phyloP scores from a whole-genome alignment of 129 eudicot genomes.

The Flaveria robusta region DNA sequence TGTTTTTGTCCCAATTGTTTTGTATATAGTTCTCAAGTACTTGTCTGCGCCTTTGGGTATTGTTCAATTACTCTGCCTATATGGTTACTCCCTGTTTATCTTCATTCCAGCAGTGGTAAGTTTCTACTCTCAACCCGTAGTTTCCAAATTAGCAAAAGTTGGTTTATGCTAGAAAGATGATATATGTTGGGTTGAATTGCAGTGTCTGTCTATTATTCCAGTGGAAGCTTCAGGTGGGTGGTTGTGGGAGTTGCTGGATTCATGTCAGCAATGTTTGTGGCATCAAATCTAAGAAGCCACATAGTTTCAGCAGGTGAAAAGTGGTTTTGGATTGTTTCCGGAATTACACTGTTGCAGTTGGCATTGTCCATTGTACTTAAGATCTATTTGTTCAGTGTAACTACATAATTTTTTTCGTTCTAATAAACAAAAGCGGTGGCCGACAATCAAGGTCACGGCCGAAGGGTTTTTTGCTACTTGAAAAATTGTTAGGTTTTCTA shows the following conservation, averaged over 20 bases:
- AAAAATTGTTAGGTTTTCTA: neutral
- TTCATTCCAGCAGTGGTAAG: constrained; percentile 87
- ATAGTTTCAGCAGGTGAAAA: constrained; percentile 67
- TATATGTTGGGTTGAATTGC: constrained; percentile 24
- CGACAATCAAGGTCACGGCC: neutral
- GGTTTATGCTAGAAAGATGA: neutral
- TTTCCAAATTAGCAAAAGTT: neutral
- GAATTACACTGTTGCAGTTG: constrained; percentile 72
- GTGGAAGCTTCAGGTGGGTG: constrained; percentile 67
- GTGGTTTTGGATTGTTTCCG: constrained; percentile 78
- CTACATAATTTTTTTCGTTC: constrained; percentile 27
- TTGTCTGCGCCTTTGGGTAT: constrained; percentile 84
- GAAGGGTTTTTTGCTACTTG: too few relatives aligned
- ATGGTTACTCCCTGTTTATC: constrained; percentile 77
- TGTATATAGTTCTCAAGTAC: constrained; percentile 69
- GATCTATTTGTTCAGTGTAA: constrained; percentile 58
- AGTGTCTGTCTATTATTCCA: constrained; percentile 70
- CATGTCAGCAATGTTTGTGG: constrained; percentile 81
- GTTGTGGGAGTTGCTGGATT: constrained; percentile 78
- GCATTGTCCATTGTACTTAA: constrained; percentile 66
- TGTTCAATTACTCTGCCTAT: constrained; percentile 72
- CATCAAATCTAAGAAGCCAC: constrained; percentile 67
- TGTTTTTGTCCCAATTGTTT: constrained; percentile 58
- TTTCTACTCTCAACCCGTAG: neutral
- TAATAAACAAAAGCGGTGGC: neutral